A percentile compares a stretch with the other conserved stretches of the same genome.
Evolutionary conservation across 305 asterid genomes (phyloP).

Genomic region (Petunia hybrid): DNA sequence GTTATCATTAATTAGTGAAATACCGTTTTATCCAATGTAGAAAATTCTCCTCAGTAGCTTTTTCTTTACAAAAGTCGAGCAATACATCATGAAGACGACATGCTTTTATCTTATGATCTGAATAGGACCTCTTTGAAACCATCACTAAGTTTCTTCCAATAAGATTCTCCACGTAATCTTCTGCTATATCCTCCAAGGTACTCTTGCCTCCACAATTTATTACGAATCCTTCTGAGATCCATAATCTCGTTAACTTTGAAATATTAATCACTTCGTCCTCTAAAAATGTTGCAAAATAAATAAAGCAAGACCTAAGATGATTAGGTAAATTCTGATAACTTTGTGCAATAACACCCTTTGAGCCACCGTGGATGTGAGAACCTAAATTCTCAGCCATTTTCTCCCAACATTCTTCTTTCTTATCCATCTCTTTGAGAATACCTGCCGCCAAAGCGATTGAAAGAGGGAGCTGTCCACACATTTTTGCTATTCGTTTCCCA

Average conservation of each 20-base stretch:
- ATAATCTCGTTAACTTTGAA: neutral
- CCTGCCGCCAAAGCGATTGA: slow-evolving; percentile 45
- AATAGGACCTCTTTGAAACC: neutral
- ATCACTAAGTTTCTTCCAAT: slow-evolving; percentile 18
- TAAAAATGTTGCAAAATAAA: neutral
- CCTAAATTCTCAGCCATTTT: slow-evolving; percentile 25
- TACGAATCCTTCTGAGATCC: no score
- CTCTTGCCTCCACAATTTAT: neutral
- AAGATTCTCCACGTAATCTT: neutral
- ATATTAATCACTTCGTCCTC: neutral
- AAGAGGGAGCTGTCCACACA: slow-evolving; percentile 15
- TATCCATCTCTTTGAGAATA: slow-evolving; percentile 33
- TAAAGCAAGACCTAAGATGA: neutral
- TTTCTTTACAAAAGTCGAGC: neutral
- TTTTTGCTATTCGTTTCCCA: slow-evolving; percentile 17
- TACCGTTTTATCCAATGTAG: no score
- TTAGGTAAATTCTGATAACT: neutral
- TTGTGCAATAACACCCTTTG: neutral
- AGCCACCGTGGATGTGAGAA: neutral
- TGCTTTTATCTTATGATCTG: neutral
- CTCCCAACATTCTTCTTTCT: slow-evolving; percentile 38
- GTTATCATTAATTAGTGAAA: no score
- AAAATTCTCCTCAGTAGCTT: no score
- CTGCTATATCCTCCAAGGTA: neutral
- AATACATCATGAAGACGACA: slow-evolving; percentile 23